Conservation (phyloP, 2,329 filamentous ascomycete genomes). For the Curvularia sp. region DNA sequence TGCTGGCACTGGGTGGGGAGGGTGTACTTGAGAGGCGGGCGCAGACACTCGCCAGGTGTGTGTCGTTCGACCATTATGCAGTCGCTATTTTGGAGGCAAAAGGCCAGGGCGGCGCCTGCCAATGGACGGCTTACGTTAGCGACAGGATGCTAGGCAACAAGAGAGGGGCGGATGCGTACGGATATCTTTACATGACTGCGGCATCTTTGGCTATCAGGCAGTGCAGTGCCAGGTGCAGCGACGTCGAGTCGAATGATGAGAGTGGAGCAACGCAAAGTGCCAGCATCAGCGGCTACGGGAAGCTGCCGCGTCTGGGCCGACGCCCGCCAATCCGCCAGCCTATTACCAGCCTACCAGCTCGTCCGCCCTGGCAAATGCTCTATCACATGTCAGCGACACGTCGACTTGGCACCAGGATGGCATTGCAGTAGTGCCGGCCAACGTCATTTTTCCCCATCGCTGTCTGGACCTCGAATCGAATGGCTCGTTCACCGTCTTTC, state of each 20-base stretch:
- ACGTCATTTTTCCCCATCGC: conserved; percentile 17
- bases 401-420: background rate
- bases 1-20: conserved; percentile 90
- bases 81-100: conserved; percentile 95
- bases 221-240: conserved; percentile 1
- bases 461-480: conserved; percentile 2
- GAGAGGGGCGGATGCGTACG: conserved; percentile 63
- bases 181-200: conserved; percentile 95
- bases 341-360: background rate
- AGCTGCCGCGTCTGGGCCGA: conserved; percentile 20
- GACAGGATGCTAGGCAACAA: background rate
- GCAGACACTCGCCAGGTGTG: conserved; percentile 85
- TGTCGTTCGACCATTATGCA: conserved; percentile 94
- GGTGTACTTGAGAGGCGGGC: conserved; percentile 77
- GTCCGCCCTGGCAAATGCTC: background rate
- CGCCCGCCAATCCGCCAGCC: background rate
- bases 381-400: conserved; percentile 32
- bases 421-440: conserved; percentile 6
- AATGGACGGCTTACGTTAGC: conserved; percentile 8
- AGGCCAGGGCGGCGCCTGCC: conserved; percentile 85
- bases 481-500: conserved; percentile 11
- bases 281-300: conserved; percentile 7
- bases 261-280: conserved; percentile 10
- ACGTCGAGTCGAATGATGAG: conserved; percentile 7
- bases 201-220: conserved; percentile 64